Evolutionary conservation across 1,284 basidiomycete genomes (phyloP), one percentile per base, ranked within the genome.

Genomic region (Heterobasidion occidentale): DNA sequence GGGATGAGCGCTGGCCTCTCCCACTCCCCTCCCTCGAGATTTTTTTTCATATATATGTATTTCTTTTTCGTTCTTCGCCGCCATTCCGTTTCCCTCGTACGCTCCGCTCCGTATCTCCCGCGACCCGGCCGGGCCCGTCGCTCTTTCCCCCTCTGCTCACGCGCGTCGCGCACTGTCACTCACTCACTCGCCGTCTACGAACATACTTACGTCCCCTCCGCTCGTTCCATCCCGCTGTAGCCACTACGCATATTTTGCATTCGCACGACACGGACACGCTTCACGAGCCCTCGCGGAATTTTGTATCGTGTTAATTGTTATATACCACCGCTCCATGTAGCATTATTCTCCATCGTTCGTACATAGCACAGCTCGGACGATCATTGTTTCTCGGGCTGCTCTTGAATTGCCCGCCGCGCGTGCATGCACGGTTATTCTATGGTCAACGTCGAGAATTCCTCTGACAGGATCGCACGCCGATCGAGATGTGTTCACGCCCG

Each of bases 1-100:
- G 33, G 48, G 58, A 20, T 62, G 57, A 61, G 33, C 47, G 42
- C 42, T 45, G 42, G 42, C 42, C 42, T 42, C 7, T 12, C n/a
- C n/a, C 38, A 7, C 11, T 42, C 38, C n/a, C 38, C 38, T 42
- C n/a, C n/a, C 38, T 11, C 38, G 4, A 5, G n/a, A 5, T 27
- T 27, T 27, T 27, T 42, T 42, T 42, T 42, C 3, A 42, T 8
- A 11, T 42, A n/a, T 42, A 42, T n/a, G 2, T 42, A 42, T 42
- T 7, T 42, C 38, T n/a, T 15, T 42, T 42, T n/a, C 11, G n/a
- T 42, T 12, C 38, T 11, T 6, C n/a, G 11, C 38, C n/a, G 7
- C n/a, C n/a, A 42, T n/a, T 42, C 38, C n/a, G 11, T 42, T 9
- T 9, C n/a, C 5, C n/a, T 42, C 12, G 15, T n/a, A 42, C 38